Base-by-base conservation (phyloP, 768 basidiomycete species). In the Holtermanniella nyarrowii region DNA sequence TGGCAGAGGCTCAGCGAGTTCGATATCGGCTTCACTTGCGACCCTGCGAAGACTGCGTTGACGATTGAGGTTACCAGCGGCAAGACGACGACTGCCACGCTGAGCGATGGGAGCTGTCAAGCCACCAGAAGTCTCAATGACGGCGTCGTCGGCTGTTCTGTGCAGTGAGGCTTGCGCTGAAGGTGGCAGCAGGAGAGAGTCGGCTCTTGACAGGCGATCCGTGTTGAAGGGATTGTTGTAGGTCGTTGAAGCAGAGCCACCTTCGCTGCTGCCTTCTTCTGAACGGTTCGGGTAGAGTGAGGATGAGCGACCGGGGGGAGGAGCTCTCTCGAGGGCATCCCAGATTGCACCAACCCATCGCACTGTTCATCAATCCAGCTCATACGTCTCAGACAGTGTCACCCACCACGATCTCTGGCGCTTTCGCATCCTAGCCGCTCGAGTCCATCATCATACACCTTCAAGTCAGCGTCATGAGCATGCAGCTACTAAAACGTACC, bases 341-440 rank as follows among this genome's bases (percentile, higher is more conserved):
- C 86, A 89, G 49, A 95, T 79, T 3, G 87, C 80, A 62, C 85
- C 86, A 12, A 91, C 88, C 90, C 90, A 95, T 69, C 84, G 81
- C 47, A 88, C 83, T 67, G 27, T 11, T 7, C 24, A 21, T 26
- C 18, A 21, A 43, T 59, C 55, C 57, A 55, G 45, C 14, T 11
- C 26, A 2, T 12, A 26, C 10, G 31, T 16, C 31, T 11, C 21
- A 12, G 23, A 20, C 1, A 13, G 25, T 27, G 2, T 20, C 37
- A 52, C 60, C 51, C 22, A 67, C 65, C 65, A 82, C 80, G 46
- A 68, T 90, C 86, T 52, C 85, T 70, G 5, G 88, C 78, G 57
- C 86, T 89, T 65, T 91, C 89, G n/a, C 86, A 83, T 4, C 83
- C 89, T 22, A 95, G 68, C 5, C 90, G 73, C 67, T 95, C 90